These are phyloP conservation scores for Lithocarpus polystachyus DNA, from an alignment of 306 rosid genomes.

Conservation along the genomic window DNA sequence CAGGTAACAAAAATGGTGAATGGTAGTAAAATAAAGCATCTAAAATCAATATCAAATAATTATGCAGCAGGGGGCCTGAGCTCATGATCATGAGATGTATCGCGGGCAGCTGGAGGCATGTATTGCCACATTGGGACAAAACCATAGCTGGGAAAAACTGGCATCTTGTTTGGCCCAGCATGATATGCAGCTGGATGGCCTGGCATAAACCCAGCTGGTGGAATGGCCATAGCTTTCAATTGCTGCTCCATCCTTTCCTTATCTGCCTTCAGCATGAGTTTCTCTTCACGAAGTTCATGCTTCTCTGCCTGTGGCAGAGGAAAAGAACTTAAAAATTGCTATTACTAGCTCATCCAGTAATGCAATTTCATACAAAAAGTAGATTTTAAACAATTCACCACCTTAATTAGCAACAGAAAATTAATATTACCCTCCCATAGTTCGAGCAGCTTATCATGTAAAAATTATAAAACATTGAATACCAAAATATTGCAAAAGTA, in stretches of 20 bases:
- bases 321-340: neutral
- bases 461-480: neutral
- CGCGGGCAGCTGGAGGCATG: conserved; percentile 62
- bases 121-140: conserved; percentile 88
- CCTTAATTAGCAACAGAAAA: neutral
- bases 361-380: neutral
- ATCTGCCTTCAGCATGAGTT: conserved; percentile 60
- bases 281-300: conserved; percentile 85
- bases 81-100: conserved; percentile 88
- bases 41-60: conserved; percentile 1
- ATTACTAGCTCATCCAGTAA: neutral
- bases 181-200: conserved; percentile 72
- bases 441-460: neutral
- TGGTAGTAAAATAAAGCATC: conserved; percentile 20
- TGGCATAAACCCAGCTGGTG: conserved; percentile 63
- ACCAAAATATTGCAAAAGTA: neutral
- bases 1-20: conserved; percentile 10
- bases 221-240: conserved; percentile 53
- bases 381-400: neutral
- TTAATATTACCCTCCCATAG: neutral
- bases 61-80: conserved; percentile 99
- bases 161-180: conserved; percentile 69
- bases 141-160: conserved; percentile 77
- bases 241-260: conserved; percentile 76
- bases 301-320: conserved; percentile 66